A percentile compares a stretch with the other conserved stretches of the same genome.
These are phyloP conservation scores for Zea luxurians DNA, from an alignment of 176 grass and related monocot species.

Conservation along the genomic window DNA sequence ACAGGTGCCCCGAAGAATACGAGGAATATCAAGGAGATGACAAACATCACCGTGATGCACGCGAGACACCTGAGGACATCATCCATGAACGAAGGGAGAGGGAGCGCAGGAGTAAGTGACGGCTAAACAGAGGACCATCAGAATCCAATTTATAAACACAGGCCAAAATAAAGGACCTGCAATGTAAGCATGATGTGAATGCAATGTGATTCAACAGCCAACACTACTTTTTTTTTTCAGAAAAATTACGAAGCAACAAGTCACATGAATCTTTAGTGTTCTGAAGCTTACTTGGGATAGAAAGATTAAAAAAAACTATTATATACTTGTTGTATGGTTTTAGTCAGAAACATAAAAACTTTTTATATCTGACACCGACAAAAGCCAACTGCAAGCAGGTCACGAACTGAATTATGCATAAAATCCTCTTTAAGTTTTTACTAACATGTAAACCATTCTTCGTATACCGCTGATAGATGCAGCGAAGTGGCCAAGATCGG, in stretches of 20 bases:
- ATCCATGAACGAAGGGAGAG: slow-evolving; percentile 14
- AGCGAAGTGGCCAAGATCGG: slow-evolving; percentile 76
- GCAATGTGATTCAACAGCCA: neutral
- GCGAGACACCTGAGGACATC: slow-evolving; percentile 48
- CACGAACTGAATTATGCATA: slow-evolving; percentile 10
- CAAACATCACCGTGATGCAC: slow-evolving; percentile 66
- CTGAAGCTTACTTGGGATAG: slow-evolving; percentile 60
- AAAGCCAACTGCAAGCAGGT: slow-evolving; percentile 62
- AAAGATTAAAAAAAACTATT: slow-evolving; percentile 56
- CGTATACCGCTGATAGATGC: slow-evolving; percentile 75
- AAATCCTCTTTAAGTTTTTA: neutral
- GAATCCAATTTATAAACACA: slow-evolving; percentile 80
- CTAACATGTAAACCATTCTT: neutral
- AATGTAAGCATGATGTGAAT: slow-evolving; percentile 42
- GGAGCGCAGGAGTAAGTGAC: slow-evolving; percentile 6
- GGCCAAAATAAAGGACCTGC: slow-evolving; percentile 75
- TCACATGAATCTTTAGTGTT: neutral
- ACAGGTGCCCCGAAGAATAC: slow-evolving; percentile 58
- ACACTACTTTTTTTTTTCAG: neutral
- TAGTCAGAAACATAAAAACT: slow-evolving; percentile 57
- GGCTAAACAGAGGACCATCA: slow-evolving; percentile 68
- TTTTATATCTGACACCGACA: slow-evolving; percentile 54
- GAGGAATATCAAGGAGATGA: slow-evolving; percentile 56
- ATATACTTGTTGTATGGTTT: slow-evolving; percentile 34
- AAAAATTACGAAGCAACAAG: slow-evolving; percentile 10